These are phyloP conservation scores for Epichloe glyceriae DNA, from an alignment of 2,329 filamentous ascomycete species.

Conservation along the genomic window DNA sequence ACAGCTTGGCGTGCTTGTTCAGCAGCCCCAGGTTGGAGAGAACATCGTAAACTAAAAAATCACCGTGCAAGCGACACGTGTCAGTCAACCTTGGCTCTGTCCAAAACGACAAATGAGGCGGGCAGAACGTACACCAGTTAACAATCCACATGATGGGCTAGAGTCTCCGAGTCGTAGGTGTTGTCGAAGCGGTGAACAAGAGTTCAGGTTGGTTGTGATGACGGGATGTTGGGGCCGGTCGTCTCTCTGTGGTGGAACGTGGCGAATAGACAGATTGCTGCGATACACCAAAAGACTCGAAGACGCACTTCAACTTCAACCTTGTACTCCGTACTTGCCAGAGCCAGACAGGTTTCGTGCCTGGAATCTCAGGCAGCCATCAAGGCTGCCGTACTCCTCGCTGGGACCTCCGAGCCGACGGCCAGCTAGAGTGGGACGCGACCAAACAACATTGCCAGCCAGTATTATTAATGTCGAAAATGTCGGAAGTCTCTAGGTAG, in stretches of 20 bases:
- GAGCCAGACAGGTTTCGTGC: conserved; percentile 3
- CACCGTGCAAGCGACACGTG: conserved; percentile 13
- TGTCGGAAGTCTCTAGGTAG: no score
- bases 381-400: neutral
- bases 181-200: conserved; percentile 11
- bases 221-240: conserved; percentile 3
- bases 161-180: conserved; percentile 3
- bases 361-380: conserved; percentile 13
- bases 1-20: conserved; percentile 92
- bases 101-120: conserved; percentile 1
- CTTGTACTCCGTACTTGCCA: neutral
- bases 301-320: neutral
- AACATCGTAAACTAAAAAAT: conserved; percentile 61
- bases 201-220: conserved; percentile 8
- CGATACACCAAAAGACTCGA: neutral
- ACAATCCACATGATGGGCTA: conserved; percentile 69
- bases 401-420: neutral
- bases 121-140: conserved; percentile 70
- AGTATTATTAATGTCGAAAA: no score
- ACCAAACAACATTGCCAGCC: no score
- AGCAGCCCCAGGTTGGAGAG: conserved; percentile 76
- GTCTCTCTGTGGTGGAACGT: conserved; percentile 5
- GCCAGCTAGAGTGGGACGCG: neutral
- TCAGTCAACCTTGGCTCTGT: conserved; percentile 15
- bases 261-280: conserved; percentile 4